Percentiles rank a stretch among this genome's conserved stretches.
Conservation (phyloP, 176 grass and related monocot species). For the Juncus effusus region DNA sequence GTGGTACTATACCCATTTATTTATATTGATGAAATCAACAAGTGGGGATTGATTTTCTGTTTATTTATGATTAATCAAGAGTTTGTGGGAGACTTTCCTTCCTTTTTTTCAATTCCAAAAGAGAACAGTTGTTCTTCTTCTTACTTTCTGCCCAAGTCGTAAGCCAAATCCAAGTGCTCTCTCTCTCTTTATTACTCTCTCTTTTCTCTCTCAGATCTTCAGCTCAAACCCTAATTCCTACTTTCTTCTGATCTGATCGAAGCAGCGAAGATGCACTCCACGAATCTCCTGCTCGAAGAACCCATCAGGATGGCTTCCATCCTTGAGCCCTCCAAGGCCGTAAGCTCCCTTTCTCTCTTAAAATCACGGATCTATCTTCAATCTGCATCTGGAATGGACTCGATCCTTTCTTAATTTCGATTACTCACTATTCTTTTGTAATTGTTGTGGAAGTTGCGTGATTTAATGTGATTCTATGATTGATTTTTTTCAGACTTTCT, state of each 20-base stretch:
- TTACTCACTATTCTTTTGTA: neutral
- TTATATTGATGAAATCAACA: no score
- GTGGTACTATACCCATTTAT: no score
- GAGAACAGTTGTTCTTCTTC: neutral
- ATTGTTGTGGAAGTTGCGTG: neutral
- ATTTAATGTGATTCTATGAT: conserved; percentile 9
- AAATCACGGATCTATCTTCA: conserved; percentile 1
- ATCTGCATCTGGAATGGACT: conserved; percentile 5
- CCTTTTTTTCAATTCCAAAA: neutral
- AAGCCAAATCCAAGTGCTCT: neutral
- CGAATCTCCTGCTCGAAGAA: conserved; percentile 86
- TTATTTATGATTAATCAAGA: no score
- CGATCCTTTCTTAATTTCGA: neutral
- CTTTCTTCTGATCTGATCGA: neutral
- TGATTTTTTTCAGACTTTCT: conserved; percentile 56
- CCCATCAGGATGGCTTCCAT: conserved; percentile 98
- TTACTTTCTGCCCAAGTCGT: conserved; percentile 12
- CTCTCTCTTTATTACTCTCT: neutral
- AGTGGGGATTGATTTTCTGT: no score
- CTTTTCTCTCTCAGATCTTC: neutral
- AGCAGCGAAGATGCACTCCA: conserved; percentile 63
- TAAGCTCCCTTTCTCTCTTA: conserved; percentile 9
- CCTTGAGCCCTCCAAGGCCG: conserved; percentile 93
- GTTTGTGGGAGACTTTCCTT: neutral
- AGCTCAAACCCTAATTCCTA: conserved; percentile 19